phyloP scores from a whole-genome alignment of 176 grass and related monocot genomes.

The Bothriochloa decipiens region DNA sequence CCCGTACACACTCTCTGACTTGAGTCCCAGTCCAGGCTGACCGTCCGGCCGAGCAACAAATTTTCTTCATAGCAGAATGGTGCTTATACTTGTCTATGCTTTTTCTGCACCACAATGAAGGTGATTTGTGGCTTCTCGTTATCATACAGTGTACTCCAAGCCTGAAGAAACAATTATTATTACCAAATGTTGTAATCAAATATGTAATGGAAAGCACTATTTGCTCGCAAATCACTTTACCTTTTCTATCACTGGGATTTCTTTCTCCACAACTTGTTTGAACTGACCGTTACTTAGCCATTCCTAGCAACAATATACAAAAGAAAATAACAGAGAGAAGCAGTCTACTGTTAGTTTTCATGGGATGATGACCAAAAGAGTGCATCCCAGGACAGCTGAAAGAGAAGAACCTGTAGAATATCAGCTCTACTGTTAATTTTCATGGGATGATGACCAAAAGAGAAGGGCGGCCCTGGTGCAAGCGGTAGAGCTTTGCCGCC shows the following conservation, averaged over 20 bases:
- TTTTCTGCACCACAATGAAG: conserved; percentile 86
- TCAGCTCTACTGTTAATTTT: conserved; percentile 37
- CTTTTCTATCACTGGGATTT: too few relatives aligned
- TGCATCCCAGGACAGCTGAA: not conserved
- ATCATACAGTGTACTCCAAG: conserved; percentile 61
- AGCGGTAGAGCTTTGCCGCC: too few relatives aligned
- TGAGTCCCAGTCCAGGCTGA: not conserved
- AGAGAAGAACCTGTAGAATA: conserved; percentile 65
- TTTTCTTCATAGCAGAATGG: conserved; percentile 22
- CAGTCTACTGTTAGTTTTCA: not conserved
- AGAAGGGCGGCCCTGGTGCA: too few relatives aligned
- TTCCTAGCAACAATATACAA: not conserved
- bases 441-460: not conserved
- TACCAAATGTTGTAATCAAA: not conserved
- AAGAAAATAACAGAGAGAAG: not conserved
- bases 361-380: not conserved
- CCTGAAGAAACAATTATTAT: conserved; percentile 33
- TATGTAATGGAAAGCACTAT: not conserved
- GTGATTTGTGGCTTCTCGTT: conserved; percentile 56
- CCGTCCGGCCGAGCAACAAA: not conserved
- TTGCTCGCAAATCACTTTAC: not conserved
- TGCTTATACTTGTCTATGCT: conserved; percentile 45
- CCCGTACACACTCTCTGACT: not conserved
- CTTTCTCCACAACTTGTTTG: too few relatives aligned
- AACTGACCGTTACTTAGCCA: too few relatives aligned